Conservation (phyloP, 345 rosid genomes). For the Cardamine resedifolia region DNA sequence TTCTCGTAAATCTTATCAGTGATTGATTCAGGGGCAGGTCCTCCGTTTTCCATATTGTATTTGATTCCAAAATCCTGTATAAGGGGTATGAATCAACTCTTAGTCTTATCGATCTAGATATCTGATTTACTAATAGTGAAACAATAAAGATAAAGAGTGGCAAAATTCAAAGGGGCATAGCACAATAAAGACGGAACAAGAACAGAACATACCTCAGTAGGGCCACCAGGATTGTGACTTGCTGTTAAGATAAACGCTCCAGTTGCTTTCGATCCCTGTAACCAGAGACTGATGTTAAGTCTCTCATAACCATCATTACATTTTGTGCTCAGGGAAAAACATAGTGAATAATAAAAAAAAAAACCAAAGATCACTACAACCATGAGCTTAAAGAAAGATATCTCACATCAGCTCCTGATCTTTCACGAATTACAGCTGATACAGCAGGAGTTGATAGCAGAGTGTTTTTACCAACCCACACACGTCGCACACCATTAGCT, state of each 20-base stretch:
- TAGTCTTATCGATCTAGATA: no score
- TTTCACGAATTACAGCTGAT: constrained; percentile 93
- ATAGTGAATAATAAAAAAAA: constrained; percentile 6
- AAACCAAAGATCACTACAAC: constrained; percentile 8
- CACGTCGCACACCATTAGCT: constrained; percentile 90
- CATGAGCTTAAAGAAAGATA: neutral
- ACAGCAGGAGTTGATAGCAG: constrained; percentile 99
- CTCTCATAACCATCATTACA: constrained; percentile 20
- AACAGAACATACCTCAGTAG: constrained; percentile 65
- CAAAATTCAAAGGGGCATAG: no score
- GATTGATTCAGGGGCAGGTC: constrained; percentile 98
- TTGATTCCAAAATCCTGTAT: constrained; percentile 99
- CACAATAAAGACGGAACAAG: constrained; percentile 6
- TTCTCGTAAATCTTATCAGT: constrained; percentile 94
- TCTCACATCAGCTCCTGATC: constrained; percentile 89
- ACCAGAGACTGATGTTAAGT: constrained; percentile 31
- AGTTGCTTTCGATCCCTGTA: constrained; percentile 89
- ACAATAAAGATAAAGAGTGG: no score
- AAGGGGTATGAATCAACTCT: no score
- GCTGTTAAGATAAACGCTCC: constrained; percentile 98
- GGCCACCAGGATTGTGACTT: constrained; percentile 99
- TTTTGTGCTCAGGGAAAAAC: neutral
- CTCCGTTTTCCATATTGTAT: constrained; percentile 99
- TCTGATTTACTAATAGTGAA: no score
- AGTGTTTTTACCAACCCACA: constrained; percentile 96